These are phyloP conservation scores for Vanderwaltozyma yarrowii DNA, from an alignment of 805 yeast species.

Conservation along the genomic window DNA sequence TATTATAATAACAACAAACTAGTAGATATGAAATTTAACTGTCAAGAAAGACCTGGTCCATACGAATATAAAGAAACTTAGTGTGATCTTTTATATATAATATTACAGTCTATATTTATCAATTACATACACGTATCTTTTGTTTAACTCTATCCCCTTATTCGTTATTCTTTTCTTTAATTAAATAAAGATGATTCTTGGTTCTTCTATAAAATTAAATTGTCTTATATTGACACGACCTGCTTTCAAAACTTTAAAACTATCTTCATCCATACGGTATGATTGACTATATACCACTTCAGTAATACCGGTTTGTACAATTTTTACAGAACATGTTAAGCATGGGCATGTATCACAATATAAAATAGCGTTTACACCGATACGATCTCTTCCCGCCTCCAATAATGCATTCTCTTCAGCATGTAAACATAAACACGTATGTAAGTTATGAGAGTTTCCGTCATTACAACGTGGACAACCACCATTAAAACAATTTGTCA, in stretches of 20 bases:
- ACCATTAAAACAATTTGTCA: conserved; percentile 86
- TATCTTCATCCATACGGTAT: conserved; percentile 82
- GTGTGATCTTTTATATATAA: not conserved
- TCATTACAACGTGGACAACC: conserved; percentile 88
- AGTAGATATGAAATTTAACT: conserved; percentile 33
- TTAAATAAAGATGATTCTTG: conserved; percentile 16
- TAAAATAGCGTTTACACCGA: conserved; percentile 50
- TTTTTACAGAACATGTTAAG: conserved; percentile 88
- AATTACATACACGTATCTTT: not conserved
- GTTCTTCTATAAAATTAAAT: conserved; percentile 29
- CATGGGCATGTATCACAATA: conserved; percentile 98
- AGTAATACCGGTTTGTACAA: conserved; percentile 81
- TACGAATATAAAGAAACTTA: conserved; percentile 41
- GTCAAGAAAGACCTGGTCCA: conserved; percentile 47
- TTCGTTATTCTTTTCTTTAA: too few species aligned
- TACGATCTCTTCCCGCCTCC: conserved; percentile 87
- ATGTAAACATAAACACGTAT: conserved; percentile 87
- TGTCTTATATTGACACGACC: conserved; percentile 70
- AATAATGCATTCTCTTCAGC: conserved; percentile 95
- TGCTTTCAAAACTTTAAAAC: conserved; percentile 57
- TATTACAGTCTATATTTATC: not conserved
- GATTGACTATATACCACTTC: conserved; percentile 91
- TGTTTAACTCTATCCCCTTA: not conserved
- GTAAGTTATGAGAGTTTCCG: conserved; percentile 55
- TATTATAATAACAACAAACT: conserved; percentile 45